Conservation (phyloP, 306 rosid species). For the Malus sieversii region DNA sequence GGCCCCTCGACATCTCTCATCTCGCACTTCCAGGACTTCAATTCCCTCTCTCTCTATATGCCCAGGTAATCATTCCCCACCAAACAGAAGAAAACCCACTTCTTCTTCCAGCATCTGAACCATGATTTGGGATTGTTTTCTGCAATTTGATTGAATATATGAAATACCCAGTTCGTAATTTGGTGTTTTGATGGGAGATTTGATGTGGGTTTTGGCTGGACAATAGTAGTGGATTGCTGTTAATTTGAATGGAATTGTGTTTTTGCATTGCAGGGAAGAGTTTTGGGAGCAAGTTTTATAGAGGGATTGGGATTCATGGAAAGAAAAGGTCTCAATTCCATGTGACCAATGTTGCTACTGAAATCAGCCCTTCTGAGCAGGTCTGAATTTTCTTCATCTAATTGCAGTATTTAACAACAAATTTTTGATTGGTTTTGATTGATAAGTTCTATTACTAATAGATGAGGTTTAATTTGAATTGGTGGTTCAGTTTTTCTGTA, state of each 20-base stretch:
- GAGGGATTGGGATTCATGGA: slow-evolving; percentile 51
- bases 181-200: not conserved
- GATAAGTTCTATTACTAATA: not conserved
- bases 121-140: not conserved
- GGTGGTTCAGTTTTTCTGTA: not conserved
- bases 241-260: slow-evolving; percentile 8
- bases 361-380: slow-evolving; percentile 67
- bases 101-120: not conserved
- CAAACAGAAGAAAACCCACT: not conserved
- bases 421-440: not conserved
- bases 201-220: slow-evolving; percentile 7
- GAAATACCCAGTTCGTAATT: slow-evolving; percentile 14
- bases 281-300: slow-evolving; percentile 42
- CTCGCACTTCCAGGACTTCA: slow-evolving; percentile 37
- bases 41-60: slow-evolving; percentile 34
- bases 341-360: slow-evolving; percentile 71
- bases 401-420: not conserved
- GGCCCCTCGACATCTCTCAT: slow-evolving; percentile 44
- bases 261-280: slow-evolving; percentile 44
- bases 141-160: not conserved
- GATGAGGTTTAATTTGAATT: not conserved
- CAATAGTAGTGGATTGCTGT: slow-evolving; percentile 6
- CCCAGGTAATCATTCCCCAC: slow-evolving; percentile 44
- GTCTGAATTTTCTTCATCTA: slow-evolving; percentile 18
- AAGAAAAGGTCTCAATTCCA: slow-evolving; percentile 53